Conservation (phyloP, 306 rosid genomes). For the Malus sieversii region DNA sequence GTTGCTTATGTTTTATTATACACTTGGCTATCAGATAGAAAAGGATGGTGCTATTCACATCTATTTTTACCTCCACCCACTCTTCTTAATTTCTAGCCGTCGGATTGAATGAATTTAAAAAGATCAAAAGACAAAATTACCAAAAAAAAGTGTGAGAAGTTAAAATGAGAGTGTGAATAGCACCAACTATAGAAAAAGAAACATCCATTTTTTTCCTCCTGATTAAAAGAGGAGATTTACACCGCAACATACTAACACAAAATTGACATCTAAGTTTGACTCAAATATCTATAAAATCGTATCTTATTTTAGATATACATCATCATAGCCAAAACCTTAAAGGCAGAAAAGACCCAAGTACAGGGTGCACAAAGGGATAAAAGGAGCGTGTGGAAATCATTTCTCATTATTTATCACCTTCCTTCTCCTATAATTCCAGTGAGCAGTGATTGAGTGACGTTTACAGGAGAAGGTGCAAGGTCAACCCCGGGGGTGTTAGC, state of each 20-base stretch:
- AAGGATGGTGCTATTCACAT: too few relatives aligned
- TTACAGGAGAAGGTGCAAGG: conserved; percentile 1
- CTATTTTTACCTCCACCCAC: too few relatives aligned
- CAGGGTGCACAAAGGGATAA: not conserved
- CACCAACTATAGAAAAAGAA: not conserved
- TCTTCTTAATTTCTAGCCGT: too few relatives aligned
- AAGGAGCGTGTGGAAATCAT: too few relatives aligned
- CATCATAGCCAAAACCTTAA: not conserved
- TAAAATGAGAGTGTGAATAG: too few relatives aligned
- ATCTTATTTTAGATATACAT: not conserved
- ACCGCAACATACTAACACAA: not conserved
- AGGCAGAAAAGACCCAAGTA: not conserved
- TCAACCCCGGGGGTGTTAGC: not conserved
- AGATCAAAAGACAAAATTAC: too few relatives aligned
- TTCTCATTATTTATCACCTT: not conserved
- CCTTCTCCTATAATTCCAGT: conserved; percentile 9
- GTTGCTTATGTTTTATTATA: too few relatives aligned
- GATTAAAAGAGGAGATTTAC: not conserved
- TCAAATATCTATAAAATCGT: not conserved
- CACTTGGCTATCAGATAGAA: too few relatives aligned
- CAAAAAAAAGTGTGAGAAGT: too few relatives aligned
- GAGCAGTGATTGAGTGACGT: not conserved
- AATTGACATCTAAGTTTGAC: too few relatives aligned
- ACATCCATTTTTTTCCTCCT: not conserved
- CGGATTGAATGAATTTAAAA: too few relatives aligned